A percentile compares a stretch with the other conserved stretches of the same genome.
phyloP scores from a whole-genome alignment of 139 green algal genomes.

The Chlorella vulgaris region DNA sequence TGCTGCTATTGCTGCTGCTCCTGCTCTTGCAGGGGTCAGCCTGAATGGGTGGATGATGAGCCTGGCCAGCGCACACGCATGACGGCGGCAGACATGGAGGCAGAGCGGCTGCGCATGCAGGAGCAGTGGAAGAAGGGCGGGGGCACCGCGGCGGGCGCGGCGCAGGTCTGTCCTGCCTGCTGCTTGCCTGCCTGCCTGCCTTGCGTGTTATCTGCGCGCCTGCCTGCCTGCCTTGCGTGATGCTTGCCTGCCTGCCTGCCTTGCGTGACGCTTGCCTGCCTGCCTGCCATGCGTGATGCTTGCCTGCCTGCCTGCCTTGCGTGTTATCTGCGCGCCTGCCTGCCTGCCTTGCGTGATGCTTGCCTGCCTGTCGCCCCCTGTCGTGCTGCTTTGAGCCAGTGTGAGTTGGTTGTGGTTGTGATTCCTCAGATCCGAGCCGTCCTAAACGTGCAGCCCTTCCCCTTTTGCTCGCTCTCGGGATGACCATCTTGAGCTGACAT shows the following conservation, averaged over 20 bases:
- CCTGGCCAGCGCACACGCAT: conserved; percentile 14
- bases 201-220: too few relatives aligned
- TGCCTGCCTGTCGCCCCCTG: background rate
- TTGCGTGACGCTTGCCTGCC: background rate
- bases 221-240: background rate
- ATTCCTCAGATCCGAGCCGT: too few relatives aligned
- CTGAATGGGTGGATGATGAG: conserved; percentile 42
- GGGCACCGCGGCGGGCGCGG: background rate
- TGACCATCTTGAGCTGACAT: background rate
- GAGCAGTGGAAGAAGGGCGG: conserved; percentile 38
- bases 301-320: background rate
- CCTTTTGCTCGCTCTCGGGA: too few relatives aligned
- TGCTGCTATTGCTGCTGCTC: background rate
- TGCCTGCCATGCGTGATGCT: background rate
- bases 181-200: background rate
- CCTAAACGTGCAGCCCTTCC: background rate
- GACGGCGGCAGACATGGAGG: conserved; percentile 49
- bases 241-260: background rate
- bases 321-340: too few relatives aligned
- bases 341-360: background rate
- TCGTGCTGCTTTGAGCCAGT: too few relatives aligned
- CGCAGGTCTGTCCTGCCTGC: background rate
- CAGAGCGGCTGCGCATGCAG: conserved; percentile 51
- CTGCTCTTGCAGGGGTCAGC: background rate
- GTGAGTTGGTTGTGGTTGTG: too few relatives aligned